Base-by-base conservation (phyloP, 371 early-diverging fungal genomes). In the Blakeslea trispora region DNA sequence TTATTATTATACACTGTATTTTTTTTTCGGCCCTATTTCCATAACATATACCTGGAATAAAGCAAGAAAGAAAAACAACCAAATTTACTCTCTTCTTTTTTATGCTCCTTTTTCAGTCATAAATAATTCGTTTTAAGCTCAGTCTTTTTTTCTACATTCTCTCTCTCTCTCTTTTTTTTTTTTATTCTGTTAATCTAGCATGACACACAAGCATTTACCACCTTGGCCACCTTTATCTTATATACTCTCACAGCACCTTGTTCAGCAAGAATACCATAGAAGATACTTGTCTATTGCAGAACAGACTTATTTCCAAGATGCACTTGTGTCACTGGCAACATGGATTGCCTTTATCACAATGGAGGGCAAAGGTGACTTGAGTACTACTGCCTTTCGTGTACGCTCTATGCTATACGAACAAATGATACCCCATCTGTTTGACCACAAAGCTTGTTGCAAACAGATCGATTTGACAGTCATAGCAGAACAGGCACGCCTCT, bases 331-430 rank as follows among this genome's bases (percentile, higher is more conserved):
- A 50, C 56, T 74, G 40, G 69, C 74, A 14, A 73, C 67, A 13
- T 83, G 83, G 83, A 71, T 64, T 24, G 68, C 64, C 40, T 81
- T 83, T 40, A 79, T 81, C 55, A 71, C 67, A 67, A 67, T 41
- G 52, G 37, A 18, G 45, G 22, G 31, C 42, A 28, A 40, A 48
- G 40, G 24, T 32, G 64, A 67, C 42, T 42, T 61, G 19, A 55
- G 56, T 7, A 60, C 61, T 7, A 49, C 86, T 3, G 81, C 82
- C 11, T 81, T 85, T 60, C 82, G 89, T 49, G 83, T 84, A 28
- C 81, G 91, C 45, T 68, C 86, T 18, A 84, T 88, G 77, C 79
- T 91, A 7, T 87, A 84, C 64, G 91, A 91, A 63, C 88, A 90
- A 55, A 64, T 84, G 51, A 70, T 85, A 37, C 74, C 87, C n/a